A percentile compares a stretch with the other conserved stretches of the same genome.
These are phyloP conservation scores for Penicillium sumatraense DNA, from an alignment of 2,329 filamentous ascomycete genomes.

Conservation along the genomic window DNA sequence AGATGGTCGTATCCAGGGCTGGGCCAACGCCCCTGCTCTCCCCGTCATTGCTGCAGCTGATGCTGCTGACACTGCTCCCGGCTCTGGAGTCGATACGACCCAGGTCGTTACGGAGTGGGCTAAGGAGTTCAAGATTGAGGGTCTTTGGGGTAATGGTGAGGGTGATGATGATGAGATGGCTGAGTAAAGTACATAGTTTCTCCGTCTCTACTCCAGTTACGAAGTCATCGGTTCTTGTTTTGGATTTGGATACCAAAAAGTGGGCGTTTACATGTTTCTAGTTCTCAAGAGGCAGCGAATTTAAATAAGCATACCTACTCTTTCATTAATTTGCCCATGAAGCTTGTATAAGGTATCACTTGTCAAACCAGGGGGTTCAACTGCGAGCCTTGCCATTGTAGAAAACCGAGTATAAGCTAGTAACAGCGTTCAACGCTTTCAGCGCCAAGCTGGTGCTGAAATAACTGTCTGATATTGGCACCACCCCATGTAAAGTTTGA, in stretches of 20 bases:
- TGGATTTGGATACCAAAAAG: conserved; percentile 40
- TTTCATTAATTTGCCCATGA: background rate
- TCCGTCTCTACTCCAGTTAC: conserved; percentile 19
- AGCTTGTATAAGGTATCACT: no score
- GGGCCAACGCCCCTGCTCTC: conserved; percentile 77
- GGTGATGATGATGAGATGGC: conserved; percentile 46
- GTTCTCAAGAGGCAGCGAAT: conserved; percentile 16
- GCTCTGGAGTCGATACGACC: conserved; percentile 68
- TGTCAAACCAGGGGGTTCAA: no score
- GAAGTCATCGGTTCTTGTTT: conserved; percentile 29
- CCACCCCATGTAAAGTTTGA: no score
- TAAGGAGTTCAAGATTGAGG: conserved; percentile 92
- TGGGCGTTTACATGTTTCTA: conserved; percentile 29
- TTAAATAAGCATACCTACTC: conserved; percentile 10
- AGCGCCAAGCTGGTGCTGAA: no score
- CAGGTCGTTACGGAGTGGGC: conserved; percentile 92
- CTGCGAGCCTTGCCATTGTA: no score
- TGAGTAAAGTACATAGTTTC: conserved; percentile 31
- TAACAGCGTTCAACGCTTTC: no score
- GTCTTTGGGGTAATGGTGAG: conserved; percentile 76
- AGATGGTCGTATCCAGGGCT: conserved; percentile 91
- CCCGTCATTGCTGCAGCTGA: conserved; percentile 56
- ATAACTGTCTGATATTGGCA: no score
- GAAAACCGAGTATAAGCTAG: no score
- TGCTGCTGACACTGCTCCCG: conserved; percentile 38